These are phyloP conservation scores for Helicostylum pulchrum DNA, from an alignment of 192 early-diverging fungal species.

Conservation along the genomic window DNA sequence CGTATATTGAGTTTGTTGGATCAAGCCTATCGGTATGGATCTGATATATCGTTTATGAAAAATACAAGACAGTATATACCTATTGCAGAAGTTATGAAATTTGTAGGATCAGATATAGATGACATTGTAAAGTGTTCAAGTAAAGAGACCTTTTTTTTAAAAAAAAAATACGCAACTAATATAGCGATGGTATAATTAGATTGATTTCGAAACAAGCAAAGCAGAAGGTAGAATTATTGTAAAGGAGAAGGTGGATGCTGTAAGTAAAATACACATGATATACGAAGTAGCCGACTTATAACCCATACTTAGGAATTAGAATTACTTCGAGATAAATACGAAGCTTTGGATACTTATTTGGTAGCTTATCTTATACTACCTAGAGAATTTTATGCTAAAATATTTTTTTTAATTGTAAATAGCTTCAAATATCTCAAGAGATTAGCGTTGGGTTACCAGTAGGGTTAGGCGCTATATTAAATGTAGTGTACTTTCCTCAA, in stretches of 20 bases:
- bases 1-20: conserved; percentile 39
- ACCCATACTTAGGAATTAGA: conserved; percentile 53
- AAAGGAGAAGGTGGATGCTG: conserved; percentile 47
- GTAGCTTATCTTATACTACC: conserved; percentile 30
- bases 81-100: conserved; percentile 43
- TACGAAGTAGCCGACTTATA: no score
- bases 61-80: conserved; percentile 23
- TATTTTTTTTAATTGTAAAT: neutral
- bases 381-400: neutral
- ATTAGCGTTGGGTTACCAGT: conserved; percentile 52
- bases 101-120: conserved; percentile 56
- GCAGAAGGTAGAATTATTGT: conserved; percentile 58
- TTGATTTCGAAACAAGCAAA: conserved; percentile 71
- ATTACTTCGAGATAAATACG: conserved; percentile 59
- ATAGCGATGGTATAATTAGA: conserved; percentile 31
- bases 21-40: conserved; percentile 17
- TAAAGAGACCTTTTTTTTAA: no score
- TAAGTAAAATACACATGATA: conserved; percentile 3
- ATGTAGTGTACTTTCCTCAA: conserved; percentile 80
- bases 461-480: conserved; percentile 50
- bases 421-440: conserved; percentile 56
- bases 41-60: conserved; percentile 3
- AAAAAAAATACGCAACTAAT: no score
- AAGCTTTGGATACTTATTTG: conserved; percentile 65
- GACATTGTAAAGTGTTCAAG: conserved; percentile 46